A percentile compares a stretch with the other conserved stretches of the same genome.
Conservation (phyloP, 2,329 filamentous ascomycete species). For the Alternaria conjuncta region DNA sequence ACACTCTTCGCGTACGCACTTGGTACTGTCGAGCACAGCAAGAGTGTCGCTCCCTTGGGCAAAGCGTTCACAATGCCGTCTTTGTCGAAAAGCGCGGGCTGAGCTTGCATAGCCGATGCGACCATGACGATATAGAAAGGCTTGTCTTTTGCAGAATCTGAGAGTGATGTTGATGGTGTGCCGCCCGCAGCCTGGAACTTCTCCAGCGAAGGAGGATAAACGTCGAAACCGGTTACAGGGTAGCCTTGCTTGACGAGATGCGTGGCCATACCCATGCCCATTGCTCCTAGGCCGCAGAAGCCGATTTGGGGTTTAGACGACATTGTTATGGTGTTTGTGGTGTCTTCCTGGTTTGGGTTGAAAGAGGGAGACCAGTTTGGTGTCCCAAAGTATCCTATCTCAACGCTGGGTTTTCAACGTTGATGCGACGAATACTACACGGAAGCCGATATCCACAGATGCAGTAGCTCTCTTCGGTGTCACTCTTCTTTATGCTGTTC, state of each 20-base stretch:
- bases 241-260: constrained; percentile 73
- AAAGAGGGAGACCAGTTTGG: not conserved
- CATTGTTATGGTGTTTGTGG: constrained; percentile 22
- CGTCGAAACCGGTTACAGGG: constrained; percentile 73
- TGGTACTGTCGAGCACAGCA: constrained; percentile 74
- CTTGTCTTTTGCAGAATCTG: constrained; percentile 66
- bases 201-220: constrained; percentile 70
- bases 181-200: constrained; percentile 70
- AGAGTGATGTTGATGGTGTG: constrained; percentile 63
- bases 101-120: constrained; percentile 72
- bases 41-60: constrained; percentile 64
- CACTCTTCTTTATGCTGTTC: not conserved
- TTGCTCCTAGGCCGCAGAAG: constrained; percentile 79
- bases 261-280: constrained; percentile 83
- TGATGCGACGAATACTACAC: not conserved
- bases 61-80: constrained; percentile 59
- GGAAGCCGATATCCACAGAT: not conserved
- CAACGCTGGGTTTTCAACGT: not conserved
- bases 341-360: not conserved
- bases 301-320: constrained; percentile 59
- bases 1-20: constrained; percentile 70
- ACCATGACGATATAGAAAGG: constrained; percentile 76
- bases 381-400: not conserved
- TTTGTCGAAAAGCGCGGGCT: constrained; percentile 68
- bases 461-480: too few species aligned